Conservation (phyloP, 805 yeast species). For the Hanseniaspora thailandica region DNA sequence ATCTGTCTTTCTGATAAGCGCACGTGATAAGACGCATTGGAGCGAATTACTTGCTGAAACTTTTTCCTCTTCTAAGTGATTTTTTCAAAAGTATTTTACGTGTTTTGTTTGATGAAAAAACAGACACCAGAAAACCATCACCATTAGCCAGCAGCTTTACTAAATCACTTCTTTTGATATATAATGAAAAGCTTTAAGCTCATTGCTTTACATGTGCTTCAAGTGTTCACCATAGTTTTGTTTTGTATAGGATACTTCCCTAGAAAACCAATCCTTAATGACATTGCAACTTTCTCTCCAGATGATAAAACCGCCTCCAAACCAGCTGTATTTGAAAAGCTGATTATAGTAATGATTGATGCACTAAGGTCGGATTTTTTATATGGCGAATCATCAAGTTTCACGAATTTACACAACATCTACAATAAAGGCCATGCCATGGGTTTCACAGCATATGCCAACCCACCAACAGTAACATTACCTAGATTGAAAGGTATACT, state of each 20-base stretch:
- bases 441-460: slow-evolving; percentile 83
- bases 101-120: too few relatives aligned
- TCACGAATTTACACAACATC: slow-evolving; percentile 55
- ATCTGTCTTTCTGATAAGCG: too few relatives aligned
- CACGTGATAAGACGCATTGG: too few relatives aligned
- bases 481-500: slow-evolving; percentile 90
- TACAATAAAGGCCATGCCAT: slow-evolving; percentile 58
- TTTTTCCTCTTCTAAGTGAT: too few relatives aligned
- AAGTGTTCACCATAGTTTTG: slow-evolving; percentile 43
- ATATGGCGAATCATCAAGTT: slow-evolving; percentile 52
- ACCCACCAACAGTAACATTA: slow-evolving; percentile 93
- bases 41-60: too few relatives aligned
- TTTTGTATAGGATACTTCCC: slow-evolving; percentile 87
- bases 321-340: slow-evolving; percentile 45
- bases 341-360: slow-evolving; percentile 79
- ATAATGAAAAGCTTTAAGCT: not conserved
- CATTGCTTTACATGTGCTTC: slow-evolving; percentile 22
- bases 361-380: slow-evolving; percentile 85
- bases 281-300: slow-evolving; percentile 33
- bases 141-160: too few relatives aligned
- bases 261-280: slow-evolving; percentile 64
- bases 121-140: too few relatives aligned
- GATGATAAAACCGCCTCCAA: slow-evolving; percentile 24
- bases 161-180: too few relatives aligned
- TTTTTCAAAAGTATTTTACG: too few relatives aligned